Base-by-base conservation (phyloP, 2,329 filamentous ascomycete species). In the Aaosphaeria pasadenensis region DNA sequence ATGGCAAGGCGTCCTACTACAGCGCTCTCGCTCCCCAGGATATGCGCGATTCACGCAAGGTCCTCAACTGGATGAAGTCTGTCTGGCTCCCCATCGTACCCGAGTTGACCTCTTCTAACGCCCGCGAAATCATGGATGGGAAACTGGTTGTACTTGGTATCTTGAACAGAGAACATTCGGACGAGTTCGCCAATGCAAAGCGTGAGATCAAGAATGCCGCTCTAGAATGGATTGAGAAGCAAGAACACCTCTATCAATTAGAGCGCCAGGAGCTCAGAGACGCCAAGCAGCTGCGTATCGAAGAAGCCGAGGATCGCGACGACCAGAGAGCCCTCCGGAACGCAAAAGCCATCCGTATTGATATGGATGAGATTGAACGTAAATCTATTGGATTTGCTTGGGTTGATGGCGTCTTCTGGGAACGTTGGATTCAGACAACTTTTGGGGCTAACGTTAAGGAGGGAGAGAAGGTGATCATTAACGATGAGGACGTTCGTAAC, bases 331-430 rank as follows among this genome's bases (percentile, higher is more conserved):
- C 89, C 7, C 73, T 96, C 50, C 82, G 90, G 35, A 81, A 87
- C 39, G 95, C 94, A 33, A 99, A 99, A 78, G 86, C 84, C 55
- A 95, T 95, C 64, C 85, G 86, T 31, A 91, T 99, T 67, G 89
- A 91, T 59, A 95, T 96, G 83, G 87, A 92, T 59, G 87, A 88
- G 65, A 83, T 89, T 45, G 85, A 91, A 64, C 86, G 87, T 59
- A 95, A 92, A 70, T 88, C 95, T 66, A 91, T 97, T 39, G 83
- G 84, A 6, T 99, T 99, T 71, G 94, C 94, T 9, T 99, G 94
- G 94, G 90, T 97, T 9, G 94, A 99, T 67, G 91, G 91, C 44
- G 83, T 89, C 6, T 97, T 97, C 71, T 99, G 94, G 94, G 91
- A 97, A 71, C 83, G 92, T 53, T 99, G 94, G 94, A 84, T 99